These are phyloP conservation scores for Ramalina peruviana DNA, from an alignment of 495 filamentous ascomycete genomes.

Conservation along the genomic window DNA sequence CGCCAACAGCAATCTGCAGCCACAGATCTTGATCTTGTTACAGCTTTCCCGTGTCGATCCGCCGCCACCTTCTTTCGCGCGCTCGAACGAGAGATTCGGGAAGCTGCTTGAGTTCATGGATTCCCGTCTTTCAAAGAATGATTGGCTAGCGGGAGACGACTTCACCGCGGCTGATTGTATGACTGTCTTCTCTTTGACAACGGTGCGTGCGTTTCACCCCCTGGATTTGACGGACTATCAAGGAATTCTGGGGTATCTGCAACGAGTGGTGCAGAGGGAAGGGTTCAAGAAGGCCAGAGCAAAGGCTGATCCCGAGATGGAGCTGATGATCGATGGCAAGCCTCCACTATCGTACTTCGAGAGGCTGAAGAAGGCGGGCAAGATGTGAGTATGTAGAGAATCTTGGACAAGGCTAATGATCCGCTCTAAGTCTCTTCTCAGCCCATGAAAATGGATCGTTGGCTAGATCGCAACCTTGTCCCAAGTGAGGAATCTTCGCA, in stretches of 20 bases:
- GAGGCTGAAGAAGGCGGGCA: not conserved
- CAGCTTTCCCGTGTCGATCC: conserved; percentile 14
- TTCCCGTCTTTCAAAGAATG: conserved; percentile 26
- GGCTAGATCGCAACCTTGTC: too few species aligned
- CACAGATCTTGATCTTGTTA: conserved; percentile 29
- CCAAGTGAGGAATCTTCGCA: too few species aligned
- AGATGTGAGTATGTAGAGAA: not conserved
- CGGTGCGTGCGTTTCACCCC: conserved; percentile 35
- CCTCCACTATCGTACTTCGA: not conserved
- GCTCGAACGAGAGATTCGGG: conserved; percentile 5
- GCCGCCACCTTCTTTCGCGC: conserved; percentile 6
- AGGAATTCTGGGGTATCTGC: conserved; percentile 33
- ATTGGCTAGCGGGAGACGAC: conserved; percentile 43
- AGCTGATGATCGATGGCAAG: not conserved
- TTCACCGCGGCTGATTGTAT: conserved; percentile 52
- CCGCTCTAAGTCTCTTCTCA: too few species aligned
- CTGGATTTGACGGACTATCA: conserved; percentile 29
- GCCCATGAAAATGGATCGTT: too few species aligned
- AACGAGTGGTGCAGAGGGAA: conserved; percentile 25
- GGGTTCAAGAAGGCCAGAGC: conserved; percentile 29
- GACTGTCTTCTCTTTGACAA: conserved; percentile 38
- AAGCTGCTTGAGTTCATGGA: conserved; percentile 27
- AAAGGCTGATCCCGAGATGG: conserved; percentile 28
- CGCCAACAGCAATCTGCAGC: conserved; percentile 41
- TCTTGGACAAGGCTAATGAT: too few species aligned